Conservation (phyloP, 2,329 filamentous ascomycete genomes). For the Alternaria solani region DNA sequence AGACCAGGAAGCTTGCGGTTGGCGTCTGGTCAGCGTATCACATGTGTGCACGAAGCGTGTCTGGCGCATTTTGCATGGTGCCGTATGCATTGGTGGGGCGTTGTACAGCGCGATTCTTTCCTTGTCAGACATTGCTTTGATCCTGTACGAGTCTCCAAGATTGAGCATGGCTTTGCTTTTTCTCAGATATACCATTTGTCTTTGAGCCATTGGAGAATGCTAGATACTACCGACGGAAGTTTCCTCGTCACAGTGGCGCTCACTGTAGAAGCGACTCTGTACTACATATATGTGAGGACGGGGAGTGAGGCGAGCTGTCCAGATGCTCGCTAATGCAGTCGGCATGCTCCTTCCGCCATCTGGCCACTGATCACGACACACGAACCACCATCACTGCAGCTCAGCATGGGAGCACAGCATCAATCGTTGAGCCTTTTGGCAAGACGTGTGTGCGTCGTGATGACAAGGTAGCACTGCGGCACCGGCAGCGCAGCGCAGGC, state of each 20-base stretch:
- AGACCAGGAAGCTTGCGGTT: conserved; percentile 11
- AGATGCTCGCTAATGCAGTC: conserved; percentile 9
- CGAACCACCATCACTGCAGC: conserved; percentile 26
- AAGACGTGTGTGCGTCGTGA: conserved; percentile 14
- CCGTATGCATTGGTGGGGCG: conserved; percentile 37
- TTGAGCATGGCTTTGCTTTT: conserved; percentile 6
- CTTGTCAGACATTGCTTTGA: neutral
- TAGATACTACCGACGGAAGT: neutral
- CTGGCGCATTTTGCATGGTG: conserved; percentile 33
- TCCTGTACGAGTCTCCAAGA: neutral
- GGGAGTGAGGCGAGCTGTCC: conserved; percentile 30
- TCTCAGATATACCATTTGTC: conserved; percentile 25
- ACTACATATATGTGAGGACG: neutral
- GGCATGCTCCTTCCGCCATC: conserved; percentile 14
- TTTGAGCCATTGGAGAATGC: neutral
- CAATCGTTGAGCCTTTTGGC: conserved; percentile 1
- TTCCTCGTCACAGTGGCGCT: neutral
- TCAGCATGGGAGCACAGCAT: conserved; percentile 19
- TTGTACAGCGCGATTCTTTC: conserved; percentile 23
- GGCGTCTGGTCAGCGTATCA: conserved; percentile 35
- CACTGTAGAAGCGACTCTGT: neutral
- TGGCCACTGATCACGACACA: conserved; percentile 31
- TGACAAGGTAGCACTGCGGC: conserved; percentile 5
- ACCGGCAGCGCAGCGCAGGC: neutral
- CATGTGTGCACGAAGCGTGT: conserved; percentile 29